These are phyloP conservation scores for Flaveria sonorensis DNA, from an alignment of 129 eudicot genomes.

Conservation along the genomic window DNA sequence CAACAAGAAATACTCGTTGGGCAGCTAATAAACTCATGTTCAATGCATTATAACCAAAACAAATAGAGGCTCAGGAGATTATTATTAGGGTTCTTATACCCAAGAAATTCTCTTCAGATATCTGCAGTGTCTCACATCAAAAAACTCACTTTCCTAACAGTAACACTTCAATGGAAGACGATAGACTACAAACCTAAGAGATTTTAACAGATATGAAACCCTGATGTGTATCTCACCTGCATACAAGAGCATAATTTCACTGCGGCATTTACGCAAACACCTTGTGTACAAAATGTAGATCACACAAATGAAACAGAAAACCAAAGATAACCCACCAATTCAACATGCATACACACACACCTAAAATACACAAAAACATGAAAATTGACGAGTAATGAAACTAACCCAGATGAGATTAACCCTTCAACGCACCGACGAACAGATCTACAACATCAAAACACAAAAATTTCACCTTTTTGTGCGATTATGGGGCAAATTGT, in stretches of 20 bases:
- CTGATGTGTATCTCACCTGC: slow-evolving; percentile 22
- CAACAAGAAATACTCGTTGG: slow-evolving; percentile 29
- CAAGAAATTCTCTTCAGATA: not conserved
- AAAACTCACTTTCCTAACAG: slow-evolving; percentile 22
- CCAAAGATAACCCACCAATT: slow-evolving; percentile 15
- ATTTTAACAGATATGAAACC: slow-evolving; percentile 17
- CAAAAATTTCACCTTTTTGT: slow-evolving; percentile 7
- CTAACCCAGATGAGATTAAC: slow-evolving; percentile 32
- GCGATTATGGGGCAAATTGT: not conserved
- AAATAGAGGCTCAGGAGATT: not conserved
- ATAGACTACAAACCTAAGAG: slow-evolving; percentile 6
- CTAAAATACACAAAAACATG: not conserved
- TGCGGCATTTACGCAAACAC: slow-evolving; percentile 35
- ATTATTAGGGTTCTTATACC: slow-evolving; percentile 7
- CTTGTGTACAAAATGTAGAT: slow-evolving; percentile 25
- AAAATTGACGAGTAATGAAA: slow-evolving; percentile 19
- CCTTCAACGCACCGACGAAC: slow-evolving; percentile 18
- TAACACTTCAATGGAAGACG: slow-evolving; percentile 20
- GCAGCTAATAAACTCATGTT: slow-evolving; percentile 26
- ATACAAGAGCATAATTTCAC: slow-evolving; percentile 28
- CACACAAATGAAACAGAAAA: not conserved
- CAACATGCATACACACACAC: not conserved
- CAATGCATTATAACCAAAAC: slow-evolving; percentile 16
- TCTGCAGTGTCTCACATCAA: not conserved
- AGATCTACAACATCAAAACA: slow-evolving; percentile 24